Conservation (phyloP, 2,329 filamentous ascomycete genomes). For the Penicillium sp. region DNA sequence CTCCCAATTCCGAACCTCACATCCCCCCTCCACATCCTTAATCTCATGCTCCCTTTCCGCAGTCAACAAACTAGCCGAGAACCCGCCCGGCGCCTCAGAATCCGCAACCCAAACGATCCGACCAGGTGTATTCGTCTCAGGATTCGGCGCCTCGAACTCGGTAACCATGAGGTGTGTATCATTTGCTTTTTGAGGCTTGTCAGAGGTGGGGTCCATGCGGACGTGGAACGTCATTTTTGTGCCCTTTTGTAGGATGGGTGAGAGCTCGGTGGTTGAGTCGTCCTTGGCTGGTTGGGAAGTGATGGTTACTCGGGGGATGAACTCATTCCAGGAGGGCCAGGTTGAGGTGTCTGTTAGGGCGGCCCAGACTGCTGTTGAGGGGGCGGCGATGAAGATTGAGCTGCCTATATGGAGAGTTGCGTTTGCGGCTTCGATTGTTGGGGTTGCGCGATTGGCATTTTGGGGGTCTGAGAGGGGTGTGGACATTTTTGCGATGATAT, state of each 20-base stretch:
- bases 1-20: constrained; percentile 47
- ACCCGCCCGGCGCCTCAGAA: constrained; percentile 29
- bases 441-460: constrained; percentile 29
- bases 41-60: constrained; percentile 52
- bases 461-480: constrained; percentile 10
- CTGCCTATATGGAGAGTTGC: constrained; percentile 34
- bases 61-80: constrained; percentile 37
- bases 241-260: constrained; percentile 35
- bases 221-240: constrained; percentile 48
- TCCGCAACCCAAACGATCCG: constrained; percentile 33
- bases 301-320: constrained; percentile 48
- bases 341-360: constrained; percentile 46
- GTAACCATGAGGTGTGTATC: constrained; percentile 33
- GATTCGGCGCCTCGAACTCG: constrained; percentile 31
- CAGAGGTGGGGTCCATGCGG: constrained; percentile 39
- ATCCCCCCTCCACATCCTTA: constrained; percentile 35
- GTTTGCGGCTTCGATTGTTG: constrained; percentile 32
- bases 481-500: background rate
- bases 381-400: constrained; percentile 41
- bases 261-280: constrained; percentile 17
- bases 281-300: constrained; percentile 38
- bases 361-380: constrained; percentile 45
- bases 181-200: constrained; percentile 23
- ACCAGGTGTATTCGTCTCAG: constrained; percentile 16
- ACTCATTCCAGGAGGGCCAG: constrained; percentile 51